Conservation (phyloP, 305 asterid species). For the Striga hermonthica region DNA sequence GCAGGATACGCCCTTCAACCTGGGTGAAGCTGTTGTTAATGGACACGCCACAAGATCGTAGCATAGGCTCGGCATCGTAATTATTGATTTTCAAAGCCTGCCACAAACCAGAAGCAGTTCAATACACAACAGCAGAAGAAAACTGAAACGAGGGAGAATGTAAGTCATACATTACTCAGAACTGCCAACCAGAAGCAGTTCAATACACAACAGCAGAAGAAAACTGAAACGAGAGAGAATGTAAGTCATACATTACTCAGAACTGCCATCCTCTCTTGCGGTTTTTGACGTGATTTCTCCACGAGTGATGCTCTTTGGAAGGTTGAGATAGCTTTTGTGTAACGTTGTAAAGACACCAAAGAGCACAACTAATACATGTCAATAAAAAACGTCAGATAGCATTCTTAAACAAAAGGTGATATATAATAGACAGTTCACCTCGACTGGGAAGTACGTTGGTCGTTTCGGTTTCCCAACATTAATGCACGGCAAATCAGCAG, state of each 20-base stretch:
- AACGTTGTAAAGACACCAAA: slow-evolving; percentile 65
- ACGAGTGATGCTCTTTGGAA: slow-evolving; percentile 71
- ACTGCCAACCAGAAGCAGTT: slow-evolving; percentile 44
- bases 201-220: background rate
- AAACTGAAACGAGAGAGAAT: background rate
- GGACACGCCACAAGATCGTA: slow-evolving; percentile 64
- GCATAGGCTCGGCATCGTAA: slow-evolving; percentile 66
- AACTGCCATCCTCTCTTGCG: slow-evolving; percentile 66
- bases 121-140: background rate
- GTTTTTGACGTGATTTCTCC: slow-evolving; percentile 83
- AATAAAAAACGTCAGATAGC: slow-evolving; percentile 2
- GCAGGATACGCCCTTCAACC: slow-evolving; percentile 76
- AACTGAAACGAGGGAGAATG: background rate
- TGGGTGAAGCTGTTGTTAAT: slow-evolving; percentile 54
- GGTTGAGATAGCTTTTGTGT: slow-evolving; percentile 61
- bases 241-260: slow-evolving; percentile 48
- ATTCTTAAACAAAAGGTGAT: slow-evolving; percentile 1
- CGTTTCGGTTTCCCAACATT: slow-evolving; percentile 60
- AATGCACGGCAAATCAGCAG: slow-evolving; percentile 69
- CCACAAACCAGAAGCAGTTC: background rate
- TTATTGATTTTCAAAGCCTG: slow-evolving; percentile 70
- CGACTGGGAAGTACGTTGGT: slow-evolving; percentile 65
- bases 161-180: slow-evolving; percentile 48
- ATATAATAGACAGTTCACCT: slow-evolving; percentile 37
- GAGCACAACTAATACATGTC: slow-evolving; percentile 41